A percentile compares a stretch with the other conserved stretches of the same genome.
Conservation (phyloP, 140 eudicot species). For the Stevia rebaudiana region DNA sequence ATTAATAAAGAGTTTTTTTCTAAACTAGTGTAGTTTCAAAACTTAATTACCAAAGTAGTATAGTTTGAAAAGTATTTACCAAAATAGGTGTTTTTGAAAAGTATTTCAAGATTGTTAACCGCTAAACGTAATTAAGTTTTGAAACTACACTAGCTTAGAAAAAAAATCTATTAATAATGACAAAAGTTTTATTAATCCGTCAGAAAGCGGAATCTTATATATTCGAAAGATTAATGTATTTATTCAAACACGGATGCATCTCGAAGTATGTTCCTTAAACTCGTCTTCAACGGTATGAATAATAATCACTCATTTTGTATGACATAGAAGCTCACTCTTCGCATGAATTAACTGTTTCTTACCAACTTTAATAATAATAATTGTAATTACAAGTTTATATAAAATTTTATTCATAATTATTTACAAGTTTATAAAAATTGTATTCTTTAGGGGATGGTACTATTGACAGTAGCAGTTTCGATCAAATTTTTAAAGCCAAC, state of each 20-base stretch:
- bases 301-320: background rate
- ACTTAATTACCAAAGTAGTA: too few species aligned
- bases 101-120: too few species aligned
- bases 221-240: background rate
- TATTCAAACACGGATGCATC: too few species aligned
- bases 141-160: too few species aligned
- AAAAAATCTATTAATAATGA: too few species aligned
- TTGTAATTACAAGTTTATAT: background rate
- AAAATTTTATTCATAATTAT: background rate
- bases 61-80: too few species aligned
- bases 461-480: constrained; percentile 75
- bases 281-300: too few species aligned
- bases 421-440: background rate
- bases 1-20: background rate
- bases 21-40: too few species aligned
- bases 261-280: background rate
- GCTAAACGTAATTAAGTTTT: too few species aligned
- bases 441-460: constrained; percentile 68
- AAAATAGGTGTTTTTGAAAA: too few species aligned
- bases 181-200: background rate
- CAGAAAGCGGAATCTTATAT: background rate
- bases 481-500: constrained; percentile 62
- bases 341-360: constrained; percentile 7
- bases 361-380: background rate
- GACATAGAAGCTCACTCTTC: background rate